phyloP scores from a whole-genome alignment of 768 basidiomycete species.

The Lenzites betulinus region DNA sequence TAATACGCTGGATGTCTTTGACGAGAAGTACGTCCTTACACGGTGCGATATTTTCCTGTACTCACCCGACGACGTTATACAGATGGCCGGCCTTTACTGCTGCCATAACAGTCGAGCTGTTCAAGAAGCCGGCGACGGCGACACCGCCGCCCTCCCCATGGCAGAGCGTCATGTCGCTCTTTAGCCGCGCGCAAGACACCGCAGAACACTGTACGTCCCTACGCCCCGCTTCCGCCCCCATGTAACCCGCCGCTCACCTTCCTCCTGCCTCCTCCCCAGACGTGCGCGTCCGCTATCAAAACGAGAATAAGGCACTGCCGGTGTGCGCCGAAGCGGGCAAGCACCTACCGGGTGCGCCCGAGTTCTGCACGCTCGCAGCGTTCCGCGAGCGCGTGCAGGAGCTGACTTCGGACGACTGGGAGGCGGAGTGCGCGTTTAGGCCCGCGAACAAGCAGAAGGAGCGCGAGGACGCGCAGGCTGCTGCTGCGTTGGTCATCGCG shows the following conservation, averaged over 20 bases:
- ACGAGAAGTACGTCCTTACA: constrained; percentile 54
- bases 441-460: constrained; percentile 18
- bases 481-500: constrained; percentile 13
- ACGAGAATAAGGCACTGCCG: constrained; percentile 62
- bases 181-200: constrained; percentile 30
- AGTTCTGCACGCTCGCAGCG: constrained; percentile 69
- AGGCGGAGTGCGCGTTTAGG: constrained; percentile 50
- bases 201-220: constrained; percentile 47
- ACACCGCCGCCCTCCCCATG: constrained; percentile 17
- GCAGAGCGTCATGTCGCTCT: constrained; percentile 47
- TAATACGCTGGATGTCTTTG: constrained; percentile 69
- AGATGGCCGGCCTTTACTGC: constrained; percentile 81
- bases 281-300: constrained; percentile 78
- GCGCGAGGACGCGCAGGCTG: constrained; percentile 13
- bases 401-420: constrained; percentile 69
- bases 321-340: constrained; percentile 65
- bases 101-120: constrained; percentile 74
- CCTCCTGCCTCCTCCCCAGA: constrained; percentile 17
- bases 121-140: constrained; percentile 33
- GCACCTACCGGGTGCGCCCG: constrained; percentile 68
- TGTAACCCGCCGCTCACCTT: neutral
- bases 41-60: too few relatives aligned
- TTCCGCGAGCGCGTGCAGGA: constrained; percentile 64
- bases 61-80: neutral
- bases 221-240: neutral